Percentiles rank a stretch among this genome's conserved stretches.
These are phyloP conservation scores for Melocanna baccifera DNA, from an alignment of 176 grass and related monocot genomes.

Conservation along the genomic window DNA sequence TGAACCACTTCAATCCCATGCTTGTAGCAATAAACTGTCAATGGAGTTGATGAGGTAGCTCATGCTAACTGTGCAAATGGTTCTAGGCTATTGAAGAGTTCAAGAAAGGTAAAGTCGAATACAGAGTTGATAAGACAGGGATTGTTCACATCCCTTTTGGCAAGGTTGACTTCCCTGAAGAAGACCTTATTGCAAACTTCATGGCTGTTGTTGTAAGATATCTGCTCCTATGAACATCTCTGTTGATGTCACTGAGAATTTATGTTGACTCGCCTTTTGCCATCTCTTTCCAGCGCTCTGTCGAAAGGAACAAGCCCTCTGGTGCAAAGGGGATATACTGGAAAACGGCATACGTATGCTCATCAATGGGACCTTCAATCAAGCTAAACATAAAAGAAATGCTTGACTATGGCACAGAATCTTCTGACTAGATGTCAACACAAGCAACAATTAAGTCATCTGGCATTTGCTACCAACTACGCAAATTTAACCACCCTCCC, in stretches of 20 bases:
- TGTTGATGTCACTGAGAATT: not conserved
- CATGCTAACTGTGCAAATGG: constrained; percentile 33
- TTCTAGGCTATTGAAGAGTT: constrained; percentile 96
- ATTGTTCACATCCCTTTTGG: constrained; percentile 91
- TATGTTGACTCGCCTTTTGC: constrained; percentile 21
- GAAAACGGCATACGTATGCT: constrained; percentile 78
- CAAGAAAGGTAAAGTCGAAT: constrained; percentile 99
- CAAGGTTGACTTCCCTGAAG: constrained; percentile 78
- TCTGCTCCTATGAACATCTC: not conserved
- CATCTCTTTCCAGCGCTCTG: constrained; percentile 60
- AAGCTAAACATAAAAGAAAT: constrained; percentile 91
- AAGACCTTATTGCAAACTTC: constrained; percentile 91
- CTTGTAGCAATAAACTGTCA: constrained; percentile 12
- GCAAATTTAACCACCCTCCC: constrained; percentile 19
- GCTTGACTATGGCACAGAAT: constrained; percentile 60
- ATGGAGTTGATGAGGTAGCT: not conserved
- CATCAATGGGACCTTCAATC: constrained; percentile 95
- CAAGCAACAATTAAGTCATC: constrained; percentile 6
- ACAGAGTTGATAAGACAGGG: constrained; percentile 91
- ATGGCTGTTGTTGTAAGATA: constrained; percentile 86
- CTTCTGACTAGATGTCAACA: constrained; percentile 39
- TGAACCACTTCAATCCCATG: not conserved
- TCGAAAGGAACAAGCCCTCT: constrained; percentile 90
- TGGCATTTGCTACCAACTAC: constrained; percentile 24
- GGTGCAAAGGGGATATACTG: constrained; percentile 99